phyloP scores from a whole-genome alignment of 352 stramenopile genomes.

The Discostella stelligera region DNA sequence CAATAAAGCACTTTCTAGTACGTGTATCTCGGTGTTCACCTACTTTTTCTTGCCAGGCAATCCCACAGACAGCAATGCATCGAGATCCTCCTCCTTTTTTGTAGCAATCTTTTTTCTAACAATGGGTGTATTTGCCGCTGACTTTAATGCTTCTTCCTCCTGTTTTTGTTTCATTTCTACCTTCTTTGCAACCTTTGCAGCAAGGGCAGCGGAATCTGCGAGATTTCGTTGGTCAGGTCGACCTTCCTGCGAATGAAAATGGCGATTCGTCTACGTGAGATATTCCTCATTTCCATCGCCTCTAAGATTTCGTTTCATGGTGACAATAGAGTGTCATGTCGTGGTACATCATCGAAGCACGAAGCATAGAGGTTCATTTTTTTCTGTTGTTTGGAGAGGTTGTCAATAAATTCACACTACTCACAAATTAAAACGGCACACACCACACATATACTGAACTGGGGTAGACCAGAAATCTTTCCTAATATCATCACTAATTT shows the following conservation, averaged over 20 bases:
- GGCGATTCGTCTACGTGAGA: background rate
- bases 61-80: constrained; percentile 59
- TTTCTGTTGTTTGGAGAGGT: background rate
- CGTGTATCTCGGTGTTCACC: no score
- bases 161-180: constrained; percentile 41
- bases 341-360: background rate
- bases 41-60: constrained; percentile 42
- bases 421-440: background rate
- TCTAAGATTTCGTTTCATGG: background rate
- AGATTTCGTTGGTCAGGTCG: constrained; percentile 46
- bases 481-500: background rate
- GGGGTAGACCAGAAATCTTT: background rate
- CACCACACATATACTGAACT: background rate
- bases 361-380: background rate
- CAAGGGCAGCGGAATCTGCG: constrained; percentile 46
- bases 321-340: background rate
- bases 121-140: constrained; percentile 10
- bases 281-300: background rate
- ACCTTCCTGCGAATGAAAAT: constrained; percentile 29
- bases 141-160: constrained; percentile 15
- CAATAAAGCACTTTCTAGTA: no score
- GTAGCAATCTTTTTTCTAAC: constrained; percentile 25
- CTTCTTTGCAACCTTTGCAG: constrained; percentile 61
- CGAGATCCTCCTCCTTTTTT: constrained; percentile 39
- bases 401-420: background rate